phyloP scores from a whole-genome alignment of 2,329 filamentous ascomycete species.

The Diaporthe sp. region DNA sequence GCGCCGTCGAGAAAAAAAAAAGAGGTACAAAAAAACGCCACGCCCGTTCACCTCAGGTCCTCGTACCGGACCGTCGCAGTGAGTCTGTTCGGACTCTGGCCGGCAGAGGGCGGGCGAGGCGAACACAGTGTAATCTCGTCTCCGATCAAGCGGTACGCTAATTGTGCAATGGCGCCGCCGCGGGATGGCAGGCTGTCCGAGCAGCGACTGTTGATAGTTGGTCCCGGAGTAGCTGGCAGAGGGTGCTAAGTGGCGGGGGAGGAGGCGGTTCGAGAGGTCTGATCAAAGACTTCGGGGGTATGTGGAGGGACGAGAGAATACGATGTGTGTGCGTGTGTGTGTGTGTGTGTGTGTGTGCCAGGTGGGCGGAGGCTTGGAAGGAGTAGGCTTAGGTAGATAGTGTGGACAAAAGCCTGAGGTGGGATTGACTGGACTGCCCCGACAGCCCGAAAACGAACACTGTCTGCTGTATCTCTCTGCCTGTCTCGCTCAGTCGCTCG shows the following conservation, averaged over 20 bases:
- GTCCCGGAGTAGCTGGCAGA: not conserved
- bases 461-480: not conserved
- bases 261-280: conserved; percentile 16
- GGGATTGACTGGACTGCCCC: conserved; percentile 18
- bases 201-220: not conserved
- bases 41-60: conserved; percentile 24
- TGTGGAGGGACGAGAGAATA: not conserved
- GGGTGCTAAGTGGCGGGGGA: not conserved
- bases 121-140: conserved; percentile 22
- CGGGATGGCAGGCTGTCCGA: conserved; percentile 20
- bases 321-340: not conserved
- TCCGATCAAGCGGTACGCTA: conserved; percentile 26
- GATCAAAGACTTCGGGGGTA: conserved; percentile 20
- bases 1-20: not conserved
- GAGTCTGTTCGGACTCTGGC: conserved; percentile 11
- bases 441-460: conserved; percentile 21
- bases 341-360: not conserved
- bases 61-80: conserved; percentile 17
- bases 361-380: not conserved
- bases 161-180: not conserved
- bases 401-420: conserved; percentile 3
- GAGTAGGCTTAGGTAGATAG: not conserved
- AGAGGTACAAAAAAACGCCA: not conserved
- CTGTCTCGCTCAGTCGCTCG: conserved; percentile 9
- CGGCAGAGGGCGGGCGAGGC: conserved; percentile 27